Base-by-base conservation (phyloP, 1,139 yeast species). In the Yamadazyma siamensis region DNA sequence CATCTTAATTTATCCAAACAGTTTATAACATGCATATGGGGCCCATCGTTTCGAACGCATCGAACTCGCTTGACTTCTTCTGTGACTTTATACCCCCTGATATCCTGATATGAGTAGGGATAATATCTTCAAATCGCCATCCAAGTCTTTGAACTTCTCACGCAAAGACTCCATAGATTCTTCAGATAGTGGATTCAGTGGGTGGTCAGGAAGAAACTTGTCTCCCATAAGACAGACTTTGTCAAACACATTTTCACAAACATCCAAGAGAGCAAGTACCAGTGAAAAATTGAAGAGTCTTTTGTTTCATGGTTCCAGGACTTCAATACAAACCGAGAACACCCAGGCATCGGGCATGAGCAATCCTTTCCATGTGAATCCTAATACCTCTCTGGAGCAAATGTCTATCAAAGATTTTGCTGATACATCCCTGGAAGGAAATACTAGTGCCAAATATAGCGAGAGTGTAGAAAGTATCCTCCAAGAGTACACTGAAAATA, bases 391-490 rank as follows among this genome's bases (percentile, higher is more conserved):
- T 9, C 8, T 19, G 24, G 31, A 30, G 10, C 6, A 18, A 13
- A 46, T 57, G 12, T 52, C 60, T 2, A 34, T 61, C 11, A 62
- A 54, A 10, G 72, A 65, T 32, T 65, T 66, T 42, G 73, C 72
- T 12, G 73, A 66, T 42, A 61, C 71, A 9, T 52, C 65, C 1
- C 51, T 51, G 8, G 56, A 49, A 10, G 35, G 25, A 6, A 46
- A 41, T 21, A 32, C 21, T 8, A 46, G 43, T 19, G 41, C 23
- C 11, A 32, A 38, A 11, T 41, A 46, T 21, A 49, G 57, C 2
- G 67, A 59, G 18, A 59, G 66, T 11, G 51, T 61, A 4, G 58
- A 59, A 35, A 56, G 63, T 14, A 48, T 62, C 5, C 46, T 63
- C 6, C 53, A 56, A 22, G 67, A 59, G 25, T 60, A 61, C 34